phyloP scores from a whole-genome alignment of 306 rosid genomes.

The Sesbania bispinosa region DNA sequence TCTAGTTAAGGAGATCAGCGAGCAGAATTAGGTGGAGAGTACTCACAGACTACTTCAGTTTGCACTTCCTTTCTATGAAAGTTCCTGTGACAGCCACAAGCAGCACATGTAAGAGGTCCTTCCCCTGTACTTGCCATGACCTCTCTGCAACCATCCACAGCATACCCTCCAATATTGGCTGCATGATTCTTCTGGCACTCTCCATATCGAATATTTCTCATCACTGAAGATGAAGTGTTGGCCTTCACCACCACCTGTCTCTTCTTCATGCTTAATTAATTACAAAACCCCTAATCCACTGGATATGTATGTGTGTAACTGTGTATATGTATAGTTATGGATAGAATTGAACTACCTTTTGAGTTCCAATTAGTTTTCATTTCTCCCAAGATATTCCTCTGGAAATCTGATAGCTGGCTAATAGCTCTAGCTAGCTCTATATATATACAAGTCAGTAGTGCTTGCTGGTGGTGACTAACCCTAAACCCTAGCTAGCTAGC shows the following conservation, averaged over 20 bases:
- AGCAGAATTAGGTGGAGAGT: slow-evolving; percentile 67
- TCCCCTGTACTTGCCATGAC: slow-evolving; percentile 71
- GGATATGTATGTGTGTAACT: background rate
- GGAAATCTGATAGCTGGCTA: no score
- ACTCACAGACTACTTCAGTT: slow-evolving; percentile 90
- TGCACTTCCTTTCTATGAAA: slow-evolving; percentile 81
- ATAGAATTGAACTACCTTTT: background rate
- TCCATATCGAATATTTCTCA: slow-evolving; percentile 59
- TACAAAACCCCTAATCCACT: slow-evolving; percentile 20
- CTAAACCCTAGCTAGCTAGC: slow-evolving; percentile 81
- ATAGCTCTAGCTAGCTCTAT: background rate
- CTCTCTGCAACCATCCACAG: slow-evolving; percentile 89
- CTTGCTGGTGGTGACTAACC: slow-evolving; percentile 42
- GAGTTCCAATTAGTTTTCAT: background rate
- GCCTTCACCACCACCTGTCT: slow-evolving; percentile 66
- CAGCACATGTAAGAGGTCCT: slow-evolving; percentile 81
- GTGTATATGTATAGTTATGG: background rate
- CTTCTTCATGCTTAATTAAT: slow-evolving; percentile 60
- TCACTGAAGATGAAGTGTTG: slow-evolving; percentile 55
- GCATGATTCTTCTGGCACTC: slow-evolving; percentile 97
- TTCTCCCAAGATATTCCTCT: slow-evolving; percentile 3
- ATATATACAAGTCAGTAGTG: slow-evolving; percentile 17
- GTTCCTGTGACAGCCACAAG: slow-evolving; percentile 89
- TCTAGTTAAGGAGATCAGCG: no score
- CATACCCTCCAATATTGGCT: slow-evolving; percentile 84